Percentiles rank a stretch among this genome's conserved stretches.
Evolutionary conservation across 2,329 filamentous ascomycete species (phyloP).

Genomic region (Fusarium sp.): DNA sequence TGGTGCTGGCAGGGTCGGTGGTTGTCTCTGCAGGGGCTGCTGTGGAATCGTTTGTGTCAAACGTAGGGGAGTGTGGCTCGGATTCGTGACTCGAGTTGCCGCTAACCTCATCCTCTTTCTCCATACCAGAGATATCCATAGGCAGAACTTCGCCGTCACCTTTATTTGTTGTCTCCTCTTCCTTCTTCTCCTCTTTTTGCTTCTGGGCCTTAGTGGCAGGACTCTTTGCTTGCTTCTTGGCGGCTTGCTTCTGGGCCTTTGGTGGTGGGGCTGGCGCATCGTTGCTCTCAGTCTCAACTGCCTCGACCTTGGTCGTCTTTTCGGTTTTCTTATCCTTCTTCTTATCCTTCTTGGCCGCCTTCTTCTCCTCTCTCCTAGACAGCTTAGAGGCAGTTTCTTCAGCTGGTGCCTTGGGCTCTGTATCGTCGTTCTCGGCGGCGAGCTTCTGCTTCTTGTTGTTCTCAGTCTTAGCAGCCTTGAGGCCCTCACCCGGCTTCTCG

Average conservation of each 20-base stretch:
- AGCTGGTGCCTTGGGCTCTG: slow-evolving; percentile 50
- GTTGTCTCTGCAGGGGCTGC: slow-evolving; percentile 53
- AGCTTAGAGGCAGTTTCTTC: slow-evolving; percentile 60
- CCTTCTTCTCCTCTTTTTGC: slow-evolving; percentile 34
- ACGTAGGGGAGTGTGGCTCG: slow-evolving; percentile 61
- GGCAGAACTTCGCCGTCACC: slow-evolving; percentile 38
- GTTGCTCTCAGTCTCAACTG: slow-evolving; percentile 49
- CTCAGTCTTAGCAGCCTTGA: slow-evolving; percentile 61
- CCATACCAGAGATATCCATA: slow-evolving; percentile 47
- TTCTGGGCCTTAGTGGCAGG: slow-evolving; percentile 29
- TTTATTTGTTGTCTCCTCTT: slow-evolving; percentile 17
- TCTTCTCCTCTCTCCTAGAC: slow-evolving; percentile 68
- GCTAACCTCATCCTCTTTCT: slow-evolving; percentile 59
- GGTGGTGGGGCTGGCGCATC: slow-evolving; percentile 35
- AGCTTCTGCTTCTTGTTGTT: slow-evolving; percentile 69
- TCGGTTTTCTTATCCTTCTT: slow-evolving; percentile 57
- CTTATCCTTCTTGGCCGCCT: slow-evolving; percentile 60
- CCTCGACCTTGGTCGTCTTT: slow-evolving; percentile 57
- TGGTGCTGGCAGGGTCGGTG: slow-evolving; percentile 65
- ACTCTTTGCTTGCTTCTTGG: slow-evolving; percentile 47
- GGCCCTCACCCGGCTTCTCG: slow-evolving; percentile 73
- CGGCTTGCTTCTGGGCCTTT: slow-evolving; percentile 44
- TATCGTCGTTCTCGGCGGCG: slow-evolving; percentile 43
- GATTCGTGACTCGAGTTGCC: slow-evolving; percentile 66
- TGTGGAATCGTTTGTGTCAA: slow-evolving; percentile 65